Base-by-base conservation (phyloP, 106 monocot species). In the Dendrobium nobile region DNA sequence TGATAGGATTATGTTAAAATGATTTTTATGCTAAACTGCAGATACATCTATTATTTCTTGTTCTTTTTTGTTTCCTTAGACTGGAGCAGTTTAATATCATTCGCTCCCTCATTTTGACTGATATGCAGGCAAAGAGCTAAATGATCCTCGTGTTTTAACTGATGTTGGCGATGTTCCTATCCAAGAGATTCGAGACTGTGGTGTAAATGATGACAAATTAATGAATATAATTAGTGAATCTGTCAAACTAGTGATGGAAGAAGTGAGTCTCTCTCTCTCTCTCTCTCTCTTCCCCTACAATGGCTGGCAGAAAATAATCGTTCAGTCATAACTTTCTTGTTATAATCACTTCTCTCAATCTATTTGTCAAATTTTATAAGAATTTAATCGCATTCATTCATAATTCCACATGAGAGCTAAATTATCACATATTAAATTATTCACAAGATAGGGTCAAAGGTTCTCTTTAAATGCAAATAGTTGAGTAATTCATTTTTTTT, bases 101-200 rank as follows among this genome's bases (percentile, higher is more conserved):
- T 0, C 51, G 10, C 28, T 4, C 2, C 45, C 33, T 51, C 2
- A 42, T 58, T 81, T 81, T 78, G 48, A 22, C 67, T 26, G 20
- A 42, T 77, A 51, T 80, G 75, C 89, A 99, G 98, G 98, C 26
- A 95, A 99, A 84, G 95, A 95, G 75, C 54, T 99, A 72, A 87
- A 95, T 81, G 98, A 99, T 86, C 95, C 98, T 78, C 87, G 98
- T n/a, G 89, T 99, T 47, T 84, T 95, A 67, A 93, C 95, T 79
- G 98, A 99, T 88, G 98, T 95, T 80, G 95, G 98, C 54, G 98
- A 99, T 87, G 92, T 99, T 70, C 98, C 98, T 44, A 84, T 99
- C 55, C 98, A 99, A 90, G 98, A 99, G 47, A 85, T 99, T 58
- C 84, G 98, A 80, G 98, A 95, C 72, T 93, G 92, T 82, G 98